Evolutionary conservation across 345 rosid genomes (phyloP).

Genomic region (Brassica cretica): DNA sequence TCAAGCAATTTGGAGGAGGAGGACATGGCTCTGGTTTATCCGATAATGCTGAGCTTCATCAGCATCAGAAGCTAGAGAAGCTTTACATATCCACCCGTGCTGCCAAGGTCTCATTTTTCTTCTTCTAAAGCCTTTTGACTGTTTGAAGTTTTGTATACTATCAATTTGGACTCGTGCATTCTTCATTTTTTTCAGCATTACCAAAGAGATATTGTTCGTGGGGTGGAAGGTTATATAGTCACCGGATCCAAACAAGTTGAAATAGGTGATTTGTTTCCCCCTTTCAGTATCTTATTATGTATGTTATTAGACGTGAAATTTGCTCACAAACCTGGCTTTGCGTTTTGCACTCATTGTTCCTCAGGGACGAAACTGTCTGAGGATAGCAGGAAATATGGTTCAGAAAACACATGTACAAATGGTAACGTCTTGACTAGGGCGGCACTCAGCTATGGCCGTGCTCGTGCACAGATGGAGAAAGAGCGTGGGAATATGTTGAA

Average conservation of each 20-base stretch:
- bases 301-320: not conserved
- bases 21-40: conserved; percentile 71
- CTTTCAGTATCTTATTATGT: conserved; percentile 10
- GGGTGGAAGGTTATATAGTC: conserved; percentile 93
- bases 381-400: conserved; percentile 90
- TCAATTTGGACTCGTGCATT: conserved; percentile 1
- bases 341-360: conserved; percentile 19
- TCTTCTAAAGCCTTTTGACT: conserved; percentile 1
- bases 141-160: not conserved
- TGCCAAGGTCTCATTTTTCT: conserved; percentile 61
- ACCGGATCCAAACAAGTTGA: conserved; percentile 95
- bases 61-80: conserved; percentile 93
- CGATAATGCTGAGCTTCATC: conserved; percentile 79
- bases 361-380: conserved; percentile 88
- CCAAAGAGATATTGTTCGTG: conserved; percentile 96
- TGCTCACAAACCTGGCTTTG: not conserved
- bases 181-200: conserved; percentile 65
- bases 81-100: conserved; percentile 92
- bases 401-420: conserved; percentile 91
- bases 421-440: conserved; percentile 79
- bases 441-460: conserved; percentile 62
- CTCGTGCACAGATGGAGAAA: conserved; percentile 94
- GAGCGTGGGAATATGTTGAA: conserved; percentile 86
- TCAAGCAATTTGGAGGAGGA: conserved; percentile 91
- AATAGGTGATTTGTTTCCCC: conserved; percentile 57